Base-by-base conservation (phyloP, 1,139 yeast genomes). In the Candida frijolesensis region DNA sequence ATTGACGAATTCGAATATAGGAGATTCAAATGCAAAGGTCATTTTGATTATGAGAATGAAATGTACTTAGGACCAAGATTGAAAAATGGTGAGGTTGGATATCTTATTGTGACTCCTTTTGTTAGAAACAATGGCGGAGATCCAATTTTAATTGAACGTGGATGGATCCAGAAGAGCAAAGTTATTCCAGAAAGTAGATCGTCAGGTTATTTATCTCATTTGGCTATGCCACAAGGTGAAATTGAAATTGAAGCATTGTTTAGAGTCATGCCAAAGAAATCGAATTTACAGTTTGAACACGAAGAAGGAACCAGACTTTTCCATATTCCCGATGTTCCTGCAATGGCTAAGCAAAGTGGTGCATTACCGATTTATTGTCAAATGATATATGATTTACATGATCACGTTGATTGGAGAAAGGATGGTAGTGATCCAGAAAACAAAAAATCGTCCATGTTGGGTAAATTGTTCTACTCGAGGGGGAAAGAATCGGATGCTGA, bases 41-140 rank as follows among this genome's bases (percentile, higher is more conserved):
- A 74, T 52, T 94, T 87, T 65, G 85, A 89, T 58, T 95, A 94
- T 62, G 83, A 84, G 18, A 85, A 91, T 62, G 99, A 94, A 65
- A 84, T 91, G 75, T 88, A 89, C 60, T 89, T 95, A 48, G 98
- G 98, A 0, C 99, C 99, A 15, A 79, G 97, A 57, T 76, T 88
- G 51, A 78, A 79, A 55, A 84, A 89, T 56, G 96, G 92, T 8
- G 77, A 75, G 57, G 79, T 84, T 51, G 99, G 99, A 2, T 94
- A 88, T 65, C 72, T 82, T 44, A 78, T 94, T 11, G 83, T 89
- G 37, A 87, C 96, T 8, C 99, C 99, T 4, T 82, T 94, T 61
- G 79, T 83, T 27, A 81, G 96, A 53, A 74, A 82, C 11, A 83
- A 83, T 57, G 96, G 96, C 12, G 89, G 89, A 0, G 64, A 76